phyloP scores from a whole-genome alignment of 2,329 filamentous ascomycete species.

The Colletotrichum melonis region DNA sequence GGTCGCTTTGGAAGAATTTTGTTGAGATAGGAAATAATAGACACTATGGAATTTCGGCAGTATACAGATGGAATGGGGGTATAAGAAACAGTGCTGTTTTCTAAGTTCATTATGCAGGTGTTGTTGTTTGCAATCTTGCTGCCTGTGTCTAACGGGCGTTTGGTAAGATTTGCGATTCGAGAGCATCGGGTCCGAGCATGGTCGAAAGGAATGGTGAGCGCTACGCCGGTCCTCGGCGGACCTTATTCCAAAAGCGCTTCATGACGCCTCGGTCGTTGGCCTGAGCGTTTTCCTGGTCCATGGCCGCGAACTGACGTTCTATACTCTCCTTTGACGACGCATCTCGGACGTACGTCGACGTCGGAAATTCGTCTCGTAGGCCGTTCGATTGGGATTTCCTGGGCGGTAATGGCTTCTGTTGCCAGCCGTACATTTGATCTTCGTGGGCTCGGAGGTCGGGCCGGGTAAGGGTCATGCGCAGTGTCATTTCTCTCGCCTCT shows the following conservation, averaged over 20 bases:
- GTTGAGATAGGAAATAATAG: constrained; percentile 6
- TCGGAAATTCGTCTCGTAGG: constrained; percentile 47
- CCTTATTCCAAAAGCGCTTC: constrained; percentile 73
- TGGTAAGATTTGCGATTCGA: constrained; percentile 3
- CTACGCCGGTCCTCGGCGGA: constrained; percentile 53
- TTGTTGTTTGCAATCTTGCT: constrained; percentile 18
- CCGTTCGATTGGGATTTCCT: constrained; percentile 39
- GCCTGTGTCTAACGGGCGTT: constrained; percentile 6
- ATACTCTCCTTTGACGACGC: constrained; percentile 62
- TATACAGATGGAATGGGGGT: constrained; percentile 26
- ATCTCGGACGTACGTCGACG: constrained; percentile 45
- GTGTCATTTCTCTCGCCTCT: constrained; percentile 87
- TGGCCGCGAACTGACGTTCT: constrained; percentile 63
- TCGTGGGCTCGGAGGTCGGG: constrained; percentile 85
- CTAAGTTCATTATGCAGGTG: constrained; percentile 14
- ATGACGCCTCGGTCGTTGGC: constrained; percentile 66
- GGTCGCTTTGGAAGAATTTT: constrained; percentile 1
- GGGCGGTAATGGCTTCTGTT: constrained; percentile 49
- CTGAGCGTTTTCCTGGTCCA: constrained; percentile 61
- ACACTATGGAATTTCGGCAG: constrained; percentile 25
- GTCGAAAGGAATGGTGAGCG: background rate
- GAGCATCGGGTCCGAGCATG: background rate
- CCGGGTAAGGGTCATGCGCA: constrained; percentile 94
- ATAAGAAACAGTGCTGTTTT: constrained; percentile 23
- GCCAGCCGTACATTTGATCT: constrained; percentile 78